phyloP scores from a whole-genome alignment of 176 grass and related monocot species.

The maize (Zea mays) region Zm-B73-REFERENCE-NAM-5.0 NC_050103.1:133085001-133085500 shows the following conservation, averaged over 20 bases:
- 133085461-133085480: conserved; percentile 66
- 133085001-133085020: conserved; percentile 77
- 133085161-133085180: conserved; percentile 1
- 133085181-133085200: background rate
- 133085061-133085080: conserved; percentile 77
- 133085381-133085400: background rate
- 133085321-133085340: conserved; percentile 75
- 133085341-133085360: conserved; percentile 33
- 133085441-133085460: conserved; percentile 84
- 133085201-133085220: conserved; percentile 70
- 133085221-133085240: conserved; percentile 85
- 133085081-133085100: conserved; percentile 83
- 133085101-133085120: background rate
- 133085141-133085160: background rate
- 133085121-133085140: background rate
- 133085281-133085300: conserved; percentile 77
- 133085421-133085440: conserved; percentile 79
- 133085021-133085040: conserved; percentile 86
- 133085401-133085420: conserved; percentile 54
- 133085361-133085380: background rate
- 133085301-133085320: conserved; percentile 84
- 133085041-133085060: conserved; percentile 69
- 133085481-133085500: conserved; percentile 72
- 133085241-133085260: conserved; percentile 81
- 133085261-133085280: conserved; percentile 61